phyloP scores from a whole-genome alignment of 2,329 filamentous ascomycete genomes.

The Beauveria varroae region DNA sequence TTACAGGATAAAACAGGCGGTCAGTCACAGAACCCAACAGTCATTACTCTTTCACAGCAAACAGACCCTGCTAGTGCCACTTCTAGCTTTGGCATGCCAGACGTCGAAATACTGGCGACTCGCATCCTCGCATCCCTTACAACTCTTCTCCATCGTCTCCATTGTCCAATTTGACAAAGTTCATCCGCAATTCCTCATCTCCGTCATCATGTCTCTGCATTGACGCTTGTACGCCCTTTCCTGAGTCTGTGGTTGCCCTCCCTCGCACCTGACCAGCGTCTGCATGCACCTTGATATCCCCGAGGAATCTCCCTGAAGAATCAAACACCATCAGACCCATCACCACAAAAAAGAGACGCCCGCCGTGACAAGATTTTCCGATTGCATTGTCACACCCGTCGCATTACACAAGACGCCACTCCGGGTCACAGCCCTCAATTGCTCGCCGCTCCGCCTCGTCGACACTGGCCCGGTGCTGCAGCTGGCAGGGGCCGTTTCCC shows the following conservation, averaged over 20 bases:
- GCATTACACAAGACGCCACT: conserved; percentile 6
- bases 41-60: no score
- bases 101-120: background rate
- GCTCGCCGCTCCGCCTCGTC: background rate
- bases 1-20: background rate
- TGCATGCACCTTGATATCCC: conserved; percentile 9
- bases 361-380: background rate
- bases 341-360: background rate
- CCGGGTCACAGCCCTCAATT: background rate
- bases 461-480: conserved; percentile 7
- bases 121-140: background rate
- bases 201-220: background rate
- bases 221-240: background rate
- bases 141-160: background rate
- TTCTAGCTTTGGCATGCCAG: background rate
- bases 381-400: background rate
- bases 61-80: background rate
- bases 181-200: background rate
- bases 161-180: background rate
- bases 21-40: background rate
- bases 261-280: background rate
- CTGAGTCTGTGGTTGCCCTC: background rate
- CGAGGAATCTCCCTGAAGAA: background rate
- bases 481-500: conserved; percentile 11
- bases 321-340: background rate